Base-by-base conservation (phyloP, 139 green algal species). In the Desmodesmus armatus region DNA sequence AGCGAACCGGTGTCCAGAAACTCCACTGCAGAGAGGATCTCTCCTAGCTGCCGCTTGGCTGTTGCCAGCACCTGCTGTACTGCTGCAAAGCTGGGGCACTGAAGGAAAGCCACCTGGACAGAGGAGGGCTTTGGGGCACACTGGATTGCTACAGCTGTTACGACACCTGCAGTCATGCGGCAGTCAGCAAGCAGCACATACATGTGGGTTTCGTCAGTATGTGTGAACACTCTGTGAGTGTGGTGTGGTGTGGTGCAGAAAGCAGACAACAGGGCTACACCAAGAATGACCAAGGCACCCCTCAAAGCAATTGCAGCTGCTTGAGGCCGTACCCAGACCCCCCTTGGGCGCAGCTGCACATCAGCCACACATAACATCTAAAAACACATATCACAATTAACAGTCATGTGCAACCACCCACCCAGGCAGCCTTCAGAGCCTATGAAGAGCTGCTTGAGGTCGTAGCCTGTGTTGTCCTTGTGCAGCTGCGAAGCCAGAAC, bases 381-480 rank as follows among this genome's bases (percentile, higher is more conserved):
- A n/a, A n/a, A n/a, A n/a, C n/a, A n/a, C n/a, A n/a, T n/a, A n/a
- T n/a, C n/a, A n/a, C n/a, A n/a, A n/a, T n/a, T n/a, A n/a, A n/a
- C n/a, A n/a, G n/a, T n/a, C n/a, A n/a, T n/a, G n/a, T n/a, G n/a
- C n/a, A 72, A 72, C 3, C 33, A 31, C 65, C 31, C 85, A 95
- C 95, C 97, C 62, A 99, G 90, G 15, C 94, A 99, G 62, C 98
- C 98, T 88, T 99, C 98, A 3, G 90, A 92, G 2, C 97, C 98
- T 19, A 99, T 98, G 90, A 99, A 99, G n/a, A 99, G 91, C 88
- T 99, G 96, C 92, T 99, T 99, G 41, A 99, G 88, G 91, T 99
- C 96, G 74, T 98, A 99, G 47, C 97, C 97, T 0, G 97, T 99
- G 93, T 99, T 99, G 94, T 99, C 97, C 86, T 99, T 99, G 19